Conservation (phyloP, 176 grass and related monocot genomes). For the barley (Hordeum vulgare) region MorexV3_pseudomolecules_assembly NC_058521.1:490226860-490227359, state of each 20-base stretch:
- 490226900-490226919: conserved; percentile 24
- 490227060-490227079: not conserved
- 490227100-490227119: conserved; percentile 25
- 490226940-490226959: conserved; percentile 54
- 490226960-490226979: not conserved
- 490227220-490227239: not conserved
- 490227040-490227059: no score
- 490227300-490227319: conserved; percentile 2
- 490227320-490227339: not conserved
- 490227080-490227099: not conserved
- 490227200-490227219: not conserved
- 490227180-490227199: not conserved
- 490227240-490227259: not conserved
- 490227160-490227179: not conserved
- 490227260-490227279: not conserved
- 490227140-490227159: not conserved
- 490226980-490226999: conserved; percentile 31
- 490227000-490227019: not conserved
- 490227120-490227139: not conserved
- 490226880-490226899: conserved; percentile 42
- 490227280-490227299: not conserved
- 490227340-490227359: not conserved
- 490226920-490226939: not conserved
- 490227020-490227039: not conserved
- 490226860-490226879: conserved; percentile 11